These are phyloP conservation scores for Coemansia sp. DNA, from an alignment of 192 early-diverging fungal species.

Conservation along the genomic window DNA sequence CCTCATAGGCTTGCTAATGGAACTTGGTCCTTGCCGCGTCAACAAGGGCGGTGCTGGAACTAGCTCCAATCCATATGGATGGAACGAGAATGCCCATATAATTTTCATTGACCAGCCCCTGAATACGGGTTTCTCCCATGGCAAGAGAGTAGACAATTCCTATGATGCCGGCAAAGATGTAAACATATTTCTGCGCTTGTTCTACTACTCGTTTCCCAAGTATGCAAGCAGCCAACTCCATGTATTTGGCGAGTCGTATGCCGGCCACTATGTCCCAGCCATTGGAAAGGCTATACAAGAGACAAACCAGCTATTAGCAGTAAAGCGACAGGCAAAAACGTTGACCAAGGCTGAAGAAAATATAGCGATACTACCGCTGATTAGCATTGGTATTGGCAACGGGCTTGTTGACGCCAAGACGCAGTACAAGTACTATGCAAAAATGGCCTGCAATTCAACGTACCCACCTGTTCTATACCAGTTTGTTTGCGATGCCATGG, in stretches of 20 bases:
- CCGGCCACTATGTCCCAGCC: constrained; percentile 95
- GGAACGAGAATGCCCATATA: constrained; percentile 91
- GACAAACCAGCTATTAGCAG: constrained; percentile 64
- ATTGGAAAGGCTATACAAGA: constrained; percentile 80
- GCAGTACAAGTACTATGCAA: constrained; percentile 89
- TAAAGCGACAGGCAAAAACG: constrained; percentile 10
- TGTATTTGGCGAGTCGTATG: constrained; percentile 87
- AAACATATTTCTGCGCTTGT: constrained; percentile 90
- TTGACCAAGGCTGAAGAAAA: constrained; percentile 33
- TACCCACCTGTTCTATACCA: constrained; percentile 82
- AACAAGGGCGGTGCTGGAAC: constrained; percentile 73
- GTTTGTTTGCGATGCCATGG: constrained; percentile 74
- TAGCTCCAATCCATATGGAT: constrained; percentile 72
- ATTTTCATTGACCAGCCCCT: constrained; percentile 89
- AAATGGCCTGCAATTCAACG: constrained; percentile 71
- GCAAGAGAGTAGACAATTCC: constrained; percentile 72
- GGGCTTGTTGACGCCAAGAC: constrained; percentile 83
- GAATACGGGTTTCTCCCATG: constrained; percentile 91
- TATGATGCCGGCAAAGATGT: constrained; percentile 83
- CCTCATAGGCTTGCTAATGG: constrained; percentile 78
- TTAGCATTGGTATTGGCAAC: constrained; percentile 86
- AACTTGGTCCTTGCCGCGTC: constrained; percentile 87
- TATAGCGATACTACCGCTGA: constrained; percentile 67
- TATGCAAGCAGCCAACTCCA: constrained; percentile 81
- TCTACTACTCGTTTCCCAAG: constrained; percentile 82